Evolutionary conservation across 225 moss, liverwort and hornwort species (phyloP).

Genomic region (Bryoerythrophyllum caledonicum): DNA sequence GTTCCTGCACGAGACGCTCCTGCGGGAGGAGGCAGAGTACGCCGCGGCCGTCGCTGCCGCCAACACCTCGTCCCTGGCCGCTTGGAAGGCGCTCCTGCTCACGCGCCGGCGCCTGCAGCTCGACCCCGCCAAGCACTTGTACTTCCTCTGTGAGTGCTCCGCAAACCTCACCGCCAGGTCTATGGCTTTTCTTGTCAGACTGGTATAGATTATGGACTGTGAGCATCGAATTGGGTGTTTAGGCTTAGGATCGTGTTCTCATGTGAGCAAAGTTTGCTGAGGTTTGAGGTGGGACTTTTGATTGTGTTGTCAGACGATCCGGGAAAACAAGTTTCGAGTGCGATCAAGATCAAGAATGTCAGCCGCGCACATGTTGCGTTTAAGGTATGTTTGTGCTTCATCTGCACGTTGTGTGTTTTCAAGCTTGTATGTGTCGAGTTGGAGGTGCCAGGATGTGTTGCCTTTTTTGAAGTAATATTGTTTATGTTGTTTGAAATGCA

Average conservation of each 20-base stretch:
- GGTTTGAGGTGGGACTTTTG: not conserved
- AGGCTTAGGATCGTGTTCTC: not conserved
- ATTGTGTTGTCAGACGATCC: conserved; percentile 56
- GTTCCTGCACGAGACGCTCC: conserved; percentile 20
- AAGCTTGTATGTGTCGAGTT: not conserved
- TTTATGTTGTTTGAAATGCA: not conserved
- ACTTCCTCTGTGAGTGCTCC: conserved; percentile 60
- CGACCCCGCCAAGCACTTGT: conserved; percentile 70
- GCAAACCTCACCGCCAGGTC: not conserved
- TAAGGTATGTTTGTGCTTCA: conserved; percentile 48
- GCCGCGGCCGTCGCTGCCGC: conserved; percentile 29
- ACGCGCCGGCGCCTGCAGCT: conserved; percentile 69
- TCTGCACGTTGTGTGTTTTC: too few relatives aligned
- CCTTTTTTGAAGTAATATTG: not conserved
- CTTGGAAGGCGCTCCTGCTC: conserved; percentile 58
- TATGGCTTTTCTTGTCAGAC: not conserved
- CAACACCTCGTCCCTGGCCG: conserved; percentile 43
- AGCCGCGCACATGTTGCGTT: conserved; percentile 74
- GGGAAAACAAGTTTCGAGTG: conserved; percentile 76
- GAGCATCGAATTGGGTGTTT: not conserved
- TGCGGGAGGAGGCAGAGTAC: conserved; percentile 42
- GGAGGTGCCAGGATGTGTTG: not conserved
- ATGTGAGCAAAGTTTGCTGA: not conserved
- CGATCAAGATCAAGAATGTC: conserved; percentile 74
- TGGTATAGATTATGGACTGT: not conserved